Base-by-base conservation (phyloP, 345 rosid genomes). In the Odontarrhena argentea region DNA sequence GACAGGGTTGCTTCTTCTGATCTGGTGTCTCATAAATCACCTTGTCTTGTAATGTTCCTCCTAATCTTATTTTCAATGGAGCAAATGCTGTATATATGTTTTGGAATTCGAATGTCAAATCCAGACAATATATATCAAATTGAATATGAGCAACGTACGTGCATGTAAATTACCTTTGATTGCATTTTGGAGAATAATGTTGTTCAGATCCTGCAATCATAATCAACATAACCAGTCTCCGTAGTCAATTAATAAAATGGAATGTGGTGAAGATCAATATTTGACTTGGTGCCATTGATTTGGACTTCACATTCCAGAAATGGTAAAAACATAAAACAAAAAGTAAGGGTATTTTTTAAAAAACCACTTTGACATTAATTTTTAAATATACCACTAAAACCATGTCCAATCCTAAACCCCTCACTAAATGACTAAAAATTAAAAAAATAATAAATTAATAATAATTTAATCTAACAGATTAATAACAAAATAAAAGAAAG, bases 41-140 rank as follows among this genome's bases (percentile, higher is more conserved):
- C 49, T 63, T 61, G 60, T 90, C 92, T 73, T 90, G 90, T 63
- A 86, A 77, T 14, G 90, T 81, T 25, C 97, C 97, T 34, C 95
- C 97, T 75, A 87, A n/a, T 78, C 92, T 86, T 46, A 90, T 82
- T 74, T 82, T 84, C 68, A 87, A 69, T 9, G 90, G 92, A 25
- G 87, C 81, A 70, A 90, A 84, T 30, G 89, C 96, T 92, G 87
- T 73, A 1, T 43, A 18, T 18, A 18, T 18, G 22, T 65, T 54
- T 40, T 7, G 24, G 5, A 50, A 51, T 34, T 14, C 5, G 3
- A 25, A 54, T 3, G 24, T 65, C 32, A 67, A 45, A 25, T 14
- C n/a, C 18, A 41, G 11, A n/a, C n/a, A 2, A 37, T 34, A 58
- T 44, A 37, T 34, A 58, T 44, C 35, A 45, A n/a, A 15, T 26